Evolutionary conservation across 2,329 filamentous ascomycete genomes (phyloP).

Genomic region (Cladophialophora yegresii): DNA sequence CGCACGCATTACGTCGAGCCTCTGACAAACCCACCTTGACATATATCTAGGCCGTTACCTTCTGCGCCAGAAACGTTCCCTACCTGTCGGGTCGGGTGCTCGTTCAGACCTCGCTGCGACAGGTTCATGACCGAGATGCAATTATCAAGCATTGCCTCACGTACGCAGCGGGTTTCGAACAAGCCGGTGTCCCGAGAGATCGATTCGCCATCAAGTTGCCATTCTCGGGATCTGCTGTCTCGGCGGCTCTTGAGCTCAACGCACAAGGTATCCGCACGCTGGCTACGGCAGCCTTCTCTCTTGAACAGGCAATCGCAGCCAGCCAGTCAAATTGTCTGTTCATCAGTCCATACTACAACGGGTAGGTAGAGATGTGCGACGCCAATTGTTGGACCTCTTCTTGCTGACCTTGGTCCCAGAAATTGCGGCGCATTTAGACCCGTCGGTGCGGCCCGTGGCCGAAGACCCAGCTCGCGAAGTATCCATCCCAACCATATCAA

Average conservation of each 20-base stretch:
- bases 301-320: background rate
- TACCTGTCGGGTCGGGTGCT: background rate
- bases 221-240: constrained; percentile 10
- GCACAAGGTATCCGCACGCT: constrained; percentile 54
- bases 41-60: background rate
- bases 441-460: background rate
- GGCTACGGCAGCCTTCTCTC: background rate
- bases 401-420: background rate
- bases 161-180: background rate
- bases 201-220: constrained; percentile 22
- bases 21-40: background rate
- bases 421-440: background rate
- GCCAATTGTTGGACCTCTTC: background rate
- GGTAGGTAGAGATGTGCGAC: background rate
- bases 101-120: background rate
- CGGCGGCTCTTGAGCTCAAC: constrained; percentile 13
- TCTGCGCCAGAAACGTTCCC: background rate
- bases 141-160: background rate
- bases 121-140: background rate
- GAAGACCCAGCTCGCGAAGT: background rate
- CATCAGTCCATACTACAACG: background rate
- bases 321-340: background rate
- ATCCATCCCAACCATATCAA: background rate
- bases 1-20: background rate
- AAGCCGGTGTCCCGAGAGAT: constrained; percentile 12